Conservation (phyloP, 805 yeast genomes). For the Trichomonascus vanleenenianus region DNA sequence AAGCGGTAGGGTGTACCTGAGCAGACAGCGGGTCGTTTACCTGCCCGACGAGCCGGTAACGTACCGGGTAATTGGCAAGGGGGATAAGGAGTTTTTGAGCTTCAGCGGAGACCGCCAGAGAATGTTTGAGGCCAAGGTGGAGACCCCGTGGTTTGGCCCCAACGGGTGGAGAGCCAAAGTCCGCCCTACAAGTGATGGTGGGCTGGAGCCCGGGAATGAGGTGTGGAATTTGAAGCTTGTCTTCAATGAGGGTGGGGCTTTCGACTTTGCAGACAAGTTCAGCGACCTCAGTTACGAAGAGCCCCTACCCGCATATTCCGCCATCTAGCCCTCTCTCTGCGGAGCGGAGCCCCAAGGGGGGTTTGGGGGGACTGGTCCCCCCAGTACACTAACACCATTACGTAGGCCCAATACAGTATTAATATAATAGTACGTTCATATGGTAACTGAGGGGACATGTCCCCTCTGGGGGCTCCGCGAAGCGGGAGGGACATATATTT, state of each 20-base stretch:
- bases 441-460: too few species aligned
- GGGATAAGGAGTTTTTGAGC: slow-evolving; percentile 23
- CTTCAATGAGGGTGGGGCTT: slow-evolving; percentile 27
- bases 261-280: slow-evolving; percentile 21
- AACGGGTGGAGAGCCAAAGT: slow-evolving; percentile 25
- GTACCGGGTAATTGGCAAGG: slow-evolving; percentile 21
- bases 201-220: slow-evolving; percentile 18
- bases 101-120: slow-evolving; percentile 18
- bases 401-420: too few species aligned
- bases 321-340: too few species aligned
- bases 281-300: slow-evolving; percentile 9
- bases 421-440: too few species aligned
- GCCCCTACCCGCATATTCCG: slow-evolving; percentile 14
- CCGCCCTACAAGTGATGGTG: slow-evolving; percentile 16
- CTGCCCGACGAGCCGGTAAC: slow-evolving; percentile 8
- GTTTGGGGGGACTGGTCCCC: too few species aligned
- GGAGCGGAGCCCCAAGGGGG: too few species aligned
- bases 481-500: too few species aligned
- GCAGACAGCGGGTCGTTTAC: slow-evolving; percentile 16
- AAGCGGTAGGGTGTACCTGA: slow-evolving; percentile 9
- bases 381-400: too few species aligned
- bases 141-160: slow-evolving; percentile 33
- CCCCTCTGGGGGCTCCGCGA: too few species aligned
- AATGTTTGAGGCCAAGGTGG: slow-evolving; percentile 17
- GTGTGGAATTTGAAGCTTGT: slow-evolving; percentile 21